A percentile compares a stretch with the other conserved stretches of the same genome.
Evolutionary conservation across 2,329 filamentous ascomycete genomes (phyloP).

Genomic region (Tricladium varicosporioides): DNA sequence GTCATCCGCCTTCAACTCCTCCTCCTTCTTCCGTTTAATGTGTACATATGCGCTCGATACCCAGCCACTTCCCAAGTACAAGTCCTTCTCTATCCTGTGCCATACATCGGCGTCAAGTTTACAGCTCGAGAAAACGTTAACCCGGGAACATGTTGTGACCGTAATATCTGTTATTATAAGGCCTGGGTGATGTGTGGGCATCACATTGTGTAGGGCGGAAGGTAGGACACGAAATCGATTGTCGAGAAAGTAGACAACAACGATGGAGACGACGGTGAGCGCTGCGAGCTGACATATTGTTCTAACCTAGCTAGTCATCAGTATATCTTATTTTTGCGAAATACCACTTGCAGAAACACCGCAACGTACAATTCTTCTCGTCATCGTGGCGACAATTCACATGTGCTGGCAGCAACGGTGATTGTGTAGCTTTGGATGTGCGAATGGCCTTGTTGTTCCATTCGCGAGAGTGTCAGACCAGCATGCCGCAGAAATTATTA

Average conservation of each 20-base stretch:
- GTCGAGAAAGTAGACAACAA: conserved; percentile 65
- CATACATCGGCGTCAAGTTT: conserved; percentile 56
- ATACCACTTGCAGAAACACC: not conserved
- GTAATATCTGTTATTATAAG: conserved; percentile 70
- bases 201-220: conserved; percentile 63
- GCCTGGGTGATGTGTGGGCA: conserved; percentile 67
- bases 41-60: conserved; percentile 65
- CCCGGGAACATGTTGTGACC: conserved; percentile 59
- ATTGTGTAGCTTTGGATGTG: conserved; percentile 8
- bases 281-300: conserved; percentile 33
- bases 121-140: conserved; percentile 60
- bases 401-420: conserved; percentile 10
- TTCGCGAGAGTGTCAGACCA: conserved; percentile 11
- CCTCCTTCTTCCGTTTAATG: conserved; percentile 67
- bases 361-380: conserved; percentile 33
- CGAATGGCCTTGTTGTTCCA: conserved; percentile 15
- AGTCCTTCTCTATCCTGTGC: conserved; percentile 70
- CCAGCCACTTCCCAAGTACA: conserved; percentile 65
- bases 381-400: conserved; percentile 26
- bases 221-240: conserved; percentile 68
- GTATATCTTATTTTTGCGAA: not conserved
- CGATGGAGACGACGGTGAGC: conserved; percentile 45
- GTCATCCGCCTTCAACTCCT: conserved; percentile 62
- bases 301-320: conserved; percentile 42
- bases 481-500: conserved; percentile 7